Conservation (phyloP, 225 moss, liverwort and hornwort genomes). For the Climacium dendroides region DNA sequence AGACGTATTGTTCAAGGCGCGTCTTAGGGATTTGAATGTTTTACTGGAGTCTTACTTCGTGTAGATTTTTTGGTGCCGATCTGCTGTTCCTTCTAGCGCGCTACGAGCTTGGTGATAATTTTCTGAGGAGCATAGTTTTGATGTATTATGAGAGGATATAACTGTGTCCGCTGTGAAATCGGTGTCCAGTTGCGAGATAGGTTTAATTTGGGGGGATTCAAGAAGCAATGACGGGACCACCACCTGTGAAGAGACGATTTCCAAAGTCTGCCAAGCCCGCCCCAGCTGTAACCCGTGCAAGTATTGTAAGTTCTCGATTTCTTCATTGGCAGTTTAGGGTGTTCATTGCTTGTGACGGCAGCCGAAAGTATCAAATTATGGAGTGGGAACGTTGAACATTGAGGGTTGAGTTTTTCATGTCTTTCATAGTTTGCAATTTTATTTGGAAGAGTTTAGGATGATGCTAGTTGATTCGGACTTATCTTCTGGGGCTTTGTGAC, state of each 20-base stretch:
- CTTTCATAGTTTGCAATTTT: neutral
- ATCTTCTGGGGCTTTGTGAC: neutral
- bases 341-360: neutral
- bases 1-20: no score
- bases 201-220: neutral
- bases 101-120: no score
- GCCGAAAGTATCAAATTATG: neutral
- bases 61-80: no score
- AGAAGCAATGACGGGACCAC: conserved; percentile 13
- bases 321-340: neutral
- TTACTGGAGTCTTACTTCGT: no score
- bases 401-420: neutral
- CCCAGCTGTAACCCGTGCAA: conserved; percentile 27
- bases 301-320: conserved; percentile 7
- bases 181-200: neutral
- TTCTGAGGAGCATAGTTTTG: no score
- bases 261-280: conserved; percentile 22
- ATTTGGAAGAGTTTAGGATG: neutral
- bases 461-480: neutral
- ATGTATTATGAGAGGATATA: no score
- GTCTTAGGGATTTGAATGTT: no score
- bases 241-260: conserved; percentile 20
- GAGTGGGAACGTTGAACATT: neutral
- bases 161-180: neutral
- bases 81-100: no score